phyloP scores from a whole-genome alignment of 1,284 basidiomycete species.

The Cystobasidium pallidum region DNA sequence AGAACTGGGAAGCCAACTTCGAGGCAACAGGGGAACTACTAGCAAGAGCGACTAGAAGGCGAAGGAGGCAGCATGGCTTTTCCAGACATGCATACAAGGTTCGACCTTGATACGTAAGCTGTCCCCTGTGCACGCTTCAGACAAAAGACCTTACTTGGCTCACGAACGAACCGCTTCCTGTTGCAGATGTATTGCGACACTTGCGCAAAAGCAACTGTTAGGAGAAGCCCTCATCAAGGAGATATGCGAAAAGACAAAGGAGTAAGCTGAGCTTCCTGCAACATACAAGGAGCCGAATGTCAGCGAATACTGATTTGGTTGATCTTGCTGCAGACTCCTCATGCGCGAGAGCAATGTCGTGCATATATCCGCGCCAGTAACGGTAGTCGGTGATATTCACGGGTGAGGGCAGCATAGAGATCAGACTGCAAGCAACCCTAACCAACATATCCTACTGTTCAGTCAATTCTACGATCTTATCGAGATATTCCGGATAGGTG shows the following conservation, averaged over 20 bases:
- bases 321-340: slow-evolving; percentile 64
- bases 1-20: slow-evolving; percentile 3
- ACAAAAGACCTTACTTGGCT: background rate
- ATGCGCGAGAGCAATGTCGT: slow-evolving; percentile 99
- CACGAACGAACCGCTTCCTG: slow-evolving; percentile 1
- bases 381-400: slow-evolving; percentile 98
- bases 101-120: slow-evolving; percentile 44
- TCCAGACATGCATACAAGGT: slow-evolving; percentile 30
- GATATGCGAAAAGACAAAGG: slow-evolving; percentile 98
- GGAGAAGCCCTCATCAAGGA: slow-evolving; percentile 89
- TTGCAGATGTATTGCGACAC: slow-evolving; percentile 65
- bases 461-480: slow-evolving; percentile 99
- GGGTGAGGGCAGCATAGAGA: slow-evolving; percentile 67
- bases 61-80: slow-evolving; percentile 14
- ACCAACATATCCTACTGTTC: slow-evolving; percentile 1
- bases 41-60: background rate
- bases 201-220: slow-evolving; percentile 86
- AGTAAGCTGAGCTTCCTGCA: slow-evolving; percentile 56
- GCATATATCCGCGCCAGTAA: slow-evolving; percentile 96
- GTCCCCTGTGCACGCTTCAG: background rate
- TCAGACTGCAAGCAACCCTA: background rate
- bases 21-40: background rate
- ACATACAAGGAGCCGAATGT: background rate
- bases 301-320: background rate
- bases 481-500: slow-evolving; percentile 98